Evolutionary conservation across 2,329 filamentous ascomycete species (phyloP).

Genomic region (Xylariaceae sp.): DNA sequence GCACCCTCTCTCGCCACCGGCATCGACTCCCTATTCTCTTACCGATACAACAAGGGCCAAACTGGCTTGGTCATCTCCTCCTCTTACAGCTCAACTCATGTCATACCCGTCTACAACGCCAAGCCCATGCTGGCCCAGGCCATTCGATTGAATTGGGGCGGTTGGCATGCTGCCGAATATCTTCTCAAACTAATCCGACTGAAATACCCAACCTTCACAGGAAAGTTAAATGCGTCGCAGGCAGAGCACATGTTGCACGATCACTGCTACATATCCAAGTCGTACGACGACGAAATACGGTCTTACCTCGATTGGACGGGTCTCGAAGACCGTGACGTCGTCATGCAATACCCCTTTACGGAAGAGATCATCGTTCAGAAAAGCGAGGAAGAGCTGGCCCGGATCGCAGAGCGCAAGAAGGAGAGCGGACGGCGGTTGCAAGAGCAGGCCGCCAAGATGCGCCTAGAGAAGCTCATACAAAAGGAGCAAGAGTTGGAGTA

Average conservation of each 20-base stretch:
- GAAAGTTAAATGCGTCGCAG: slow-evolving; percentile 81
- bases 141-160: slow-evolving; percentile 90
- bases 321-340: slow-evolving; percentile 80
- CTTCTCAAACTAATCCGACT: slow-evolving; percentile 82
- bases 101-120: slow-evolving; percentile 86
- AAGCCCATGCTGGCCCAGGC: slow-evolving; percentile 83
- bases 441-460: slow-evolving; percentile 96
- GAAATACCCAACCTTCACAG: slow-evolving; percentile 87
- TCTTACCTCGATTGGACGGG: slow-evolving; percentile 86
- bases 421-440: slow-evolving; percentile 89
- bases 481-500: slow-evolving; percentile 96
- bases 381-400: slow-evolving; percentile 86
- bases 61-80: slow-evolving; percentile 89
- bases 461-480: slow-evolving; percentile 87
- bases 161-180: slow-evolving; percentile 85
- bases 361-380: slow-evolving; percentile 90
- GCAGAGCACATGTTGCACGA: slow-evolving; percentile 82
- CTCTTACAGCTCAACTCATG: slow-evolving; percentile 87
- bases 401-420: slow-evolving; percentile 88
- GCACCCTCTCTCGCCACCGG: slow-evolving; percentile 89
- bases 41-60: slow-evolving; percentile 82
- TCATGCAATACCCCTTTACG: slow-evolving; percentile 90
- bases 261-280: slow-evolving; percentile 82
- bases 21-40: slow-evolving; percentile 95
- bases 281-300: slow-evolving; percentile 76